A percentile compares a stretch with the other conserved stretches of the same genome.
Conservation (phyloP, 108 stramenopile genomes). For the Cyclotella choctawhatcheeana region DNA sequence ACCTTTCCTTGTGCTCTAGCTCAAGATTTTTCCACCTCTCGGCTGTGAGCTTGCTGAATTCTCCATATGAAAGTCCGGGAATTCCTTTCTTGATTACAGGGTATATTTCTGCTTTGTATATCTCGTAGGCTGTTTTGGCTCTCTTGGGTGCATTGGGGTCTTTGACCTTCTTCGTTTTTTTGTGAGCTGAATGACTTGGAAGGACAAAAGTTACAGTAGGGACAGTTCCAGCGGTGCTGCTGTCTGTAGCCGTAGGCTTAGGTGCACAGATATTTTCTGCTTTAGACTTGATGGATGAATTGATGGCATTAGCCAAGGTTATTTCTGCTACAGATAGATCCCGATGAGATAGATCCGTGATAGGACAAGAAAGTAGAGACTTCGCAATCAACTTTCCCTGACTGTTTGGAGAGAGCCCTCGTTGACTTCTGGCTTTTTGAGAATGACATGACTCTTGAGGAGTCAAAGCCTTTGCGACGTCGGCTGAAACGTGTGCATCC, state of each 20-base stretch:
- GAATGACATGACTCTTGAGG: too few species aligned
- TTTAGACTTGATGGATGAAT: not conserved
- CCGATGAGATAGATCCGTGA: too few species aligned
- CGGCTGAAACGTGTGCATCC: too few species aligned
- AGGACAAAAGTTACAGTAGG: not conserved
- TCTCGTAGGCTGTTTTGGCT: not conserved
- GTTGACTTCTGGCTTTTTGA: too few species aligned
- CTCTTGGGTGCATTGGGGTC: slow-evolving; percentile 3
- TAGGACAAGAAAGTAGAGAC: too few species aligned
- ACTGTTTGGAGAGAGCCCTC: too few species aligned
- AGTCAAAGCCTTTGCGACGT: too few species aligned
- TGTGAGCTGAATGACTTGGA: not conserved
- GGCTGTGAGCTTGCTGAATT: not conserved
- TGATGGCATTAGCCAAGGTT: not conserved
- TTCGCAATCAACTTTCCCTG: too few species aligned
- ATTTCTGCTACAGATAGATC: too few species aligned
- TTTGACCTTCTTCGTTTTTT: not conserved
- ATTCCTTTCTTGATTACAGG: not conserved
- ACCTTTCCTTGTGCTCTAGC: not conserved
- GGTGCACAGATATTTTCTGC: not conserved
- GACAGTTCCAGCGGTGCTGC: not conserved
- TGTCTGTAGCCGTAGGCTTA: not conserved
- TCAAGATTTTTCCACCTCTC: not conserved
- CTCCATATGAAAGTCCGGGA: not conserved
- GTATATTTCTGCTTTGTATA: not conserved